Evolutionary conservation across 495 filamentous ascomycete species (phyloP).

Genomic region (Clavariopsis aquatica): DNA sequence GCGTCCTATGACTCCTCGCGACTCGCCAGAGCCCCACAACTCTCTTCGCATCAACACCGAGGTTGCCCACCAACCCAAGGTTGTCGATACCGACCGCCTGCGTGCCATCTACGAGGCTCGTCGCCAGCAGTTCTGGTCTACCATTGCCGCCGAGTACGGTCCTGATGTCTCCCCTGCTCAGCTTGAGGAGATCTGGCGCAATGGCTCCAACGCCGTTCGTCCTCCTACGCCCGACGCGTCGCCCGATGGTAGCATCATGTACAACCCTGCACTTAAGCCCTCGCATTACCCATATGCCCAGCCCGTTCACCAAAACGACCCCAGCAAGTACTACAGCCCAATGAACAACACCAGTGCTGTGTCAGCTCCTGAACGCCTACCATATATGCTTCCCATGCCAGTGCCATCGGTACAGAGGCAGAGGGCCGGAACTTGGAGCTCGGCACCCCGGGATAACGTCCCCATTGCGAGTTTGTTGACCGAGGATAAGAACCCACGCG

Average conservation of each 20-base stretch:
- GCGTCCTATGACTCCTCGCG: slow-evolving; percentile 30
- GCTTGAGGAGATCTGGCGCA: slow-evolving; percentile 69
- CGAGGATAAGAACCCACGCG: slow-evolving; percentile 36
- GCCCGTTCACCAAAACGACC: slow-evolving; percentile 22
- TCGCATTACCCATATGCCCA: slow-evolving; percentile 34
- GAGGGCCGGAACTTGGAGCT: slow-evolving; percentile 30
- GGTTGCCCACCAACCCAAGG: slow-evolving; percentile 38
- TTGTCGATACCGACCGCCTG: slow-evolving; percentile 67
- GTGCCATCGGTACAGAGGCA: slow-evolving; percentile 23
- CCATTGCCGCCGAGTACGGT: slow-evolving; percentile 70
- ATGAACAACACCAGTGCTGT: slow-evolving; percentile 34
- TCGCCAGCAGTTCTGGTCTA: slow-evolving; percentile 69
- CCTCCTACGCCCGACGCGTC: slow-evolving; percentile 41
- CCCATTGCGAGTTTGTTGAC: slow-evolving; percentile 34
- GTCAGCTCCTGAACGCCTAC: slow-evolving; percentile 39
- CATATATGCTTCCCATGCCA: slow-evolving; percentile 38
- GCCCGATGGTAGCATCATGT: slow-evolving; percentile 37
- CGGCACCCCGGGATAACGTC: slow-evolving; percentile 32
- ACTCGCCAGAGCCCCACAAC: slow-evolving; percentile 37
- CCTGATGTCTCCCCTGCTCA: slow-evolving; percentile 60
- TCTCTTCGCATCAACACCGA: slow-evolving; percentile 40
- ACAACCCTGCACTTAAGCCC: slow-evolving; percentile 35
- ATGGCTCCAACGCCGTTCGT: slow-evolving; percentile 24
- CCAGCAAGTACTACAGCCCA: slow-evolving; percentile 34
- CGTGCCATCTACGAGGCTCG: slow-evolving; percentile 68